These are phyloP conservation scores for Heritiera fomes DNA, from an alignment of 345 rosid genomes.

Conservation along the genomic window DNA sequence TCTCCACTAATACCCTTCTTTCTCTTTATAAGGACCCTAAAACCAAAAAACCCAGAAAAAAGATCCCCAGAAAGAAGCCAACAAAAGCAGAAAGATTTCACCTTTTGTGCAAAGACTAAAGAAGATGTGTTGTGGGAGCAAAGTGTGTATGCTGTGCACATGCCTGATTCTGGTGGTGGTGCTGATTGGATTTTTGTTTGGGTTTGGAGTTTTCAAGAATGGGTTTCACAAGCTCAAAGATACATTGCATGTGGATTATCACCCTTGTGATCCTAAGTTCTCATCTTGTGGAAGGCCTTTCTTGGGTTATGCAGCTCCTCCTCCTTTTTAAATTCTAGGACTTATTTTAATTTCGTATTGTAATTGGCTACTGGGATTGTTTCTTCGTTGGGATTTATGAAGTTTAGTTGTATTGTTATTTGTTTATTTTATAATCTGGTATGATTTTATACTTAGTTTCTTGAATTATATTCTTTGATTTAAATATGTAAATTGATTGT, in stretches of 20 bases:
- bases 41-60: neutral
- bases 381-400: neutral
- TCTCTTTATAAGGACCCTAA: neutral
- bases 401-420: neutral
- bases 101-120: slow-evolving; percentile 21
- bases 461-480: neutral
- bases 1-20: neutral
- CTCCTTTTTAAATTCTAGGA: slow-evolving; percentile 30
- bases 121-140: slow-evolving; percentile 75
- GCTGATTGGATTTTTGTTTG: slow-evolving; percentile 68
- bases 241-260: slow-evolving; percentile 34
- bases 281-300: slow-evolving; percentile 47
- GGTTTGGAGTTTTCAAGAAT: slow-evolving; percentile 80
- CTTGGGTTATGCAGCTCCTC: slow-evolving; percentile 46
- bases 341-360: neutral
- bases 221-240: slow-evolving; percentile 81
- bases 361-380: neutral
- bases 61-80: neutral
- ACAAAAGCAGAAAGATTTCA: neutral
- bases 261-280: slow-evolving; percentile 33
- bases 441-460: neutral
- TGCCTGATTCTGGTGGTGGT: slow-evolving; percentile 70
- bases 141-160: slow-evolving; percentile 69
- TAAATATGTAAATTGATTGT: neutral
- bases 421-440: neutral